Evolutionary conservation across 768 basidiomycete genomes (phyloP).

Genomic region (Collybiopsis confluens): DNA sequence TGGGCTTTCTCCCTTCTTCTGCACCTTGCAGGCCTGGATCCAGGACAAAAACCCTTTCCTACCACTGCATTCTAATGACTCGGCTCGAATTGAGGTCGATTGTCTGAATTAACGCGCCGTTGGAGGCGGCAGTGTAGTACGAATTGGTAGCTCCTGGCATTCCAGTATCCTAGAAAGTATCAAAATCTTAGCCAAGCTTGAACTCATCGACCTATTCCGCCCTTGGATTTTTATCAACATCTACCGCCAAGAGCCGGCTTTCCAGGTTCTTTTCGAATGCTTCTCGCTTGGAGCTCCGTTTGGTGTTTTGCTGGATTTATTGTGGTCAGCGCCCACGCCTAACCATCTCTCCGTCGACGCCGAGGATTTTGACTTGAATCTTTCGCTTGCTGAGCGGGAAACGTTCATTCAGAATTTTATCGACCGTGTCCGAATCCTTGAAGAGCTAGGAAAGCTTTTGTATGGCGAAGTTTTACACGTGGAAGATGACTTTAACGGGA

Average conservation of each 20-base stretch:
- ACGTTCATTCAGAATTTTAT: conserved; percentile 30
- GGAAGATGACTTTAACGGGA: conserved; percentile 30
- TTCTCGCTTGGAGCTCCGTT: conserved; percentile 33
- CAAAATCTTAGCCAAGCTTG: conserved; percentile 32
- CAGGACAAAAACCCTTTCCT: too few species aligned
- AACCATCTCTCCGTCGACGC: conserved; percentile 20
- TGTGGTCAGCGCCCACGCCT: conserved; percentile 30
- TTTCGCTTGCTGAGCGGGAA: conserved; percentile 25
- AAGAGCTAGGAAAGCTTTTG: conserved; percentile 26
- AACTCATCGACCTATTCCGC: conserved; percentile 30
- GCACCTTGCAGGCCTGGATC: too few species aligned
- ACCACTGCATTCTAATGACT: too few species aligned
- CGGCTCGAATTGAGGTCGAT: too few species aligned
- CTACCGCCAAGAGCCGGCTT: conserved; percentile 21
- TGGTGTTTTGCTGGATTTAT: conserved; percentile 29
- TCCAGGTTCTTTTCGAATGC: conserved; percentile 31
- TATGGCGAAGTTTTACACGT: conserved; percentile 37
- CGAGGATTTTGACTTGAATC: conserved; percentile 25
- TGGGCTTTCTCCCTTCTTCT: too few species aligned
- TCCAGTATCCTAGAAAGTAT: conserved; percentile 31
- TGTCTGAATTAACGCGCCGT: too few species aligned
- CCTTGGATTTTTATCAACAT: conserved; percentile 29
- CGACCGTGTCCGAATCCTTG: conserved; percentile 28
- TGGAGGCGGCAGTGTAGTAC: too few species aligned
- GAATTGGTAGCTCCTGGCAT: too few species aligned